Conservation (phyloP, 345 rosid species). For the Ricinus communis region DNA sequence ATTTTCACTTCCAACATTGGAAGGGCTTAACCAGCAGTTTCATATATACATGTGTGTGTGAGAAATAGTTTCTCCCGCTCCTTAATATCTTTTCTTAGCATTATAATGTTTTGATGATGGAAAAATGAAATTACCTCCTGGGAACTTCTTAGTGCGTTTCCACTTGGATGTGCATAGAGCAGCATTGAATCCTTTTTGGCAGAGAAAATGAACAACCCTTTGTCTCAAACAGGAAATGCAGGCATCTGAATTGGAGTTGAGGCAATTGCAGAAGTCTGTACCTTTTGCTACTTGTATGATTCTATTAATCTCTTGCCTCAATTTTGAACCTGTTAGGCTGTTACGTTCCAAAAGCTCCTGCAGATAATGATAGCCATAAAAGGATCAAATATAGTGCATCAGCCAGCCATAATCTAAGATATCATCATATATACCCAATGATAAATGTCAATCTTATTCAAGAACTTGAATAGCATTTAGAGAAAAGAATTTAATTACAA, state of each 20-base stretch:
- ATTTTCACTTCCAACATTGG: too few relatives aligned
- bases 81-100: too few relatives aligned
- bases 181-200: conserved; percentile 34
- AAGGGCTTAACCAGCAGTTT: too few relatives aligned
- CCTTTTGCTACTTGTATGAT: conserved; percentile 28
- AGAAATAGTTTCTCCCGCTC: too few relatives aligned
- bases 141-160: conserved; percentile 40
- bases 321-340: conserved; percentile 20
- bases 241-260: conserved; percentile 21
- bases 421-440: too few relatives aligned
- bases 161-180: conserved; percentile 40
- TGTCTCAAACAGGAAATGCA: conserved; percentile 39
- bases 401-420: too few relatives aligned
- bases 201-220: conserved; percentile 32
- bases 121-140: conserved; percentile 55
- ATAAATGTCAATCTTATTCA: too few relatives aligned
- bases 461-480: too few relatives aligned
- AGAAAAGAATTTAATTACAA: too few relatives aligned
- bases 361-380: neutral
- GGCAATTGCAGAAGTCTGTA: conserved; percentile 30
- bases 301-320: conserved; percentile 35
- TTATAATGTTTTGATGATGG: too few relatives aligned
- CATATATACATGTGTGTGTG: too few relatives aligned
- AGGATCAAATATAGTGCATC: neutral
- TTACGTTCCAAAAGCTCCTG: conserved; percentile 46